Evolutionary conservation across 2,329 filamentous ascomycete genomes (phyloP), one percentile per base, ranked within the genome.

Genomic region (Aspergillus bombycis): DNA sequence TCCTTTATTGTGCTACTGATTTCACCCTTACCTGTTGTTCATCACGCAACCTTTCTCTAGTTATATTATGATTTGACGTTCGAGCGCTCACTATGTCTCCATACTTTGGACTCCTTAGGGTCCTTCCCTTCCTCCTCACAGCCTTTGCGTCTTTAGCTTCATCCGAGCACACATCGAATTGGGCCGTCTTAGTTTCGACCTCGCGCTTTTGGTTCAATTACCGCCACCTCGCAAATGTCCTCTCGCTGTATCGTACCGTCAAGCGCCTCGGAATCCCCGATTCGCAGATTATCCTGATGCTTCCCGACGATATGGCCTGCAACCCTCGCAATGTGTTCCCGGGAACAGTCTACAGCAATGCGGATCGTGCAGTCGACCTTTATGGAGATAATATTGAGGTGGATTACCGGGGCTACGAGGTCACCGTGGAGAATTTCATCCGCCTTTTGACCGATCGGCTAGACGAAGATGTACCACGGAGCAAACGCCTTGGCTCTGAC

Each of bases 151-250:
- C 62, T 36, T 52, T 62, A 41, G 72, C 64, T 3, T 64, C 64
- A 26, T 72, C 77, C 11, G 78, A 80, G 61, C 95, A 99, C 81
- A 99, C 95, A 19, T 97, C 93, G 76, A 99, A 99, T 81, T 99
- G 95, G 95, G 95, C 95, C 11, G 95, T 99, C 66, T 89, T 99
- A n/a, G 95, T 99, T 63, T 95, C 92, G 68, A 99, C 95, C 7
- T 99, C 95, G 59, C 91, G 95, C 60, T 99, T 99, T 85, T 99
- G 95, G 95, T 99, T 99, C 88, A 99, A 99, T 82, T 99, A 99
- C 81, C 91, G 95, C 62, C 95, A 99, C 79, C 90, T 99, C 58
- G 94, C 95, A 78, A 99, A 99, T 81, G 95, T 97, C 21, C 88
- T 99, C 65, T 97, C 94, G 64, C 89, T 99, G 67, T 99, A 99